Conservation (phyloP, 2,329 filamentous ascomycete species). For the Trichoderma simmonsii region DNA sequence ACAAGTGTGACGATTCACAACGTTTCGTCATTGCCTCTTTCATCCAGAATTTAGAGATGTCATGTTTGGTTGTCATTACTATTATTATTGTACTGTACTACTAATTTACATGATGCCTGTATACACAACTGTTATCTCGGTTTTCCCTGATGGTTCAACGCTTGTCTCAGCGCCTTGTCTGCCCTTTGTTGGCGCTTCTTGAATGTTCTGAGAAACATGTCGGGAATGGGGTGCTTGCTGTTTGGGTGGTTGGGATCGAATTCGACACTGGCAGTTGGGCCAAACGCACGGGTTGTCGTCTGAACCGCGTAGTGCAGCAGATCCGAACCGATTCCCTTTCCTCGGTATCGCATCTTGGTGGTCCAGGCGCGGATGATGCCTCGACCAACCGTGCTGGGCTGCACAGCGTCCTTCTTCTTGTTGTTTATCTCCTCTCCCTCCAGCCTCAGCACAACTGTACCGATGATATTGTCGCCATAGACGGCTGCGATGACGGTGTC, state of each 20-base stretch:
- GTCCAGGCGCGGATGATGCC: conserved; percentile 79
- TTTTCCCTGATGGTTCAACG: conserved; percentile 22
- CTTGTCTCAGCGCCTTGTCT: conserved; percentile 40
- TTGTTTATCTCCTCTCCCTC: conserved; percentile 29
- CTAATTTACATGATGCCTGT: background rate
- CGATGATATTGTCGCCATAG: conserved; percentile 66
- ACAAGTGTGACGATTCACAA: background rate
- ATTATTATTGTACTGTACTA: background rate
- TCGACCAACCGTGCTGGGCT: conserved; percentile 45
- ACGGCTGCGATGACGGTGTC: conserved; percentile 62
- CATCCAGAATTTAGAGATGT: too few relatives aligned
- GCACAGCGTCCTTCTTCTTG: background rate
- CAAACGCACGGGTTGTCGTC: conserved; percentile 60
- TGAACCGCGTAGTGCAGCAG: conserved; percentile 70
- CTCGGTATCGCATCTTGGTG: conserved; percentile 65
- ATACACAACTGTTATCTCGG: background rate
- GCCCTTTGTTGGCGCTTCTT: conserved; percentile 54
- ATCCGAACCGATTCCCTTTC: conserved; percentile 66
- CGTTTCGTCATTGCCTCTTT: background rate
- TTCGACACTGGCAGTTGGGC: conserved; percentile 57
- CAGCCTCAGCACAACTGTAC: conserved; percentile 64
- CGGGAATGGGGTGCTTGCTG: conserved; percentile 55
- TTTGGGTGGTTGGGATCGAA: conserved; percentile 79
- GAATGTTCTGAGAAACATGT: conserved; percentile 58
- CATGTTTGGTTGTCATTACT: background rate